These are phyloP conservation scores for Dendrocalamus sinicus DNA, from an alignment of 176 grass and related monocot genomes.

Conservation along the genomic window DNA sequence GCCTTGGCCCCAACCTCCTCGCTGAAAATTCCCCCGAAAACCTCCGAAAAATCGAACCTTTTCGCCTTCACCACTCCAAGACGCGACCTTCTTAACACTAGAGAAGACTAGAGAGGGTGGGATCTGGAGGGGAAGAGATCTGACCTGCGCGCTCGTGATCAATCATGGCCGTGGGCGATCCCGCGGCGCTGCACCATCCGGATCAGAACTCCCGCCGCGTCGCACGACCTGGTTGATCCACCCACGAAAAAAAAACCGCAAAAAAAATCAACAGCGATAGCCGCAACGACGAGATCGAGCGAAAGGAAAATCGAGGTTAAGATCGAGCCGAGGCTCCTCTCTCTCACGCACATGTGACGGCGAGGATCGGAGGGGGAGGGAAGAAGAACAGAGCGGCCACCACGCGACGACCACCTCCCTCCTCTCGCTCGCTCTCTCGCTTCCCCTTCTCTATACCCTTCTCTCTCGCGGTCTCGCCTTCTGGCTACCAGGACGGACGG, in stretches of 20 bases:
- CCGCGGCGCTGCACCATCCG: slow-evolving; percentile 48
- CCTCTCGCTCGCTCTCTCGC: not conserved
- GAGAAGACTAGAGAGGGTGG: not conserved
- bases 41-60: slow-evolving; percentile 38
- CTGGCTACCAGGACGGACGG: not conserved
- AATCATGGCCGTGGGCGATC: slow-evolving; percentile 52
- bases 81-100: not conserved
- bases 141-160: slow-evolving; percentile 51
- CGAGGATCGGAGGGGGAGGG: slow-evolving; percentile 34
- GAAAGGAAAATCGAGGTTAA: not conserved
- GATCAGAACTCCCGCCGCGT: slow-evolving; percentile 50
- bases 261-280: slow-evolving; percentile 30
- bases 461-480: not conserved
- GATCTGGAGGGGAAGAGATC: slow-evolving; percentile 39
- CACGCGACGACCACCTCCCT: slow-evolving; percentile 38
- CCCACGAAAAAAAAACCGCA: not conserved
- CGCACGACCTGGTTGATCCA: slow-evolving; percentile 44
- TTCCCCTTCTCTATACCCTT: not conserved
- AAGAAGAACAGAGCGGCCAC: slow-evolving; percentile 29
- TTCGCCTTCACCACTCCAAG: not conserved
- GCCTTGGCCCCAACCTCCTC: not conserved
- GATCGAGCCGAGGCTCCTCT: no score
- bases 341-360: slow-evolving; percentile 41
- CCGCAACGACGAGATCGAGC: slow-evolving; percentile 34
- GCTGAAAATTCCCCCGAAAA: not conserved